Evolutionary conservation across 2,329 filamentous ascomycete genomes (phyloP), one percentile per base, ranked within the genome.

Genomic region (Byssoonygena ceratinophila): DNA sequence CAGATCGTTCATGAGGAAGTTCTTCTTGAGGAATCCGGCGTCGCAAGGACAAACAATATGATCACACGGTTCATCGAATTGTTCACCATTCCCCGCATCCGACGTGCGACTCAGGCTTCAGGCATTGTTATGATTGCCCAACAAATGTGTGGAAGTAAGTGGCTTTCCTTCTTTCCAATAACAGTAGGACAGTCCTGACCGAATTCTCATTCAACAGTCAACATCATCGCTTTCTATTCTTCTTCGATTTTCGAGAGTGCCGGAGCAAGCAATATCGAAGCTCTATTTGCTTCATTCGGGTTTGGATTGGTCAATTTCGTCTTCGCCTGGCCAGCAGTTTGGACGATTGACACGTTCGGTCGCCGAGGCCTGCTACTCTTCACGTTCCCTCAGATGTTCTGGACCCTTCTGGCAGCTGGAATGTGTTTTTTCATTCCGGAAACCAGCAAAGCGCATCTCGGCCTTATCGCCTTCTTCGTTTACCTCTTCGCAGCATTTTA

Each of bases 161-260:
- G 12, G 70, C 63, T 16, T 59, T 9, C 34, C n/a, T 40, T 18
- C 25, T 36, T 22, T 12, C 16, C 20, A 29, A 22, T 5, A 3
- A n/a, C 18, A 36, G n/a, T 27, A 34, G 32, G 57, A 50, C 52
- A 53, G 46, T 1, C 40, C 29, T 52, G 29, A 44, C 34, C n/a
- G 25, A 34, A n/a, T 22, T 36, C n/a, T 18, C 23, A 23, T 20
- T 27, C 11, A 46, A 46, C 29, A 59, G 77, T 83, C 66, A 83
- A 85, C 61, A 83, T 86, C 51, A 84, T 85, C 49, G 81, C 82
- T 2, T 86, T 86, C 65, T 87, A 87, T 65, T 82, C 79, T 1
- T 79, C 80, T 18, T 60, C 60, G 3, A 67, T 67, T 36, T 61
- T 67, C 40, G 51, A 62, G 22, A 31, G 57, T 3, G 57, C 66